Percentiles rank a stretch among this genome's conserved stretches.
phyloP scores from a whole-genome alignment of 1,284 basidiomycete genomes.

The Marasmius sp. region DNA sequence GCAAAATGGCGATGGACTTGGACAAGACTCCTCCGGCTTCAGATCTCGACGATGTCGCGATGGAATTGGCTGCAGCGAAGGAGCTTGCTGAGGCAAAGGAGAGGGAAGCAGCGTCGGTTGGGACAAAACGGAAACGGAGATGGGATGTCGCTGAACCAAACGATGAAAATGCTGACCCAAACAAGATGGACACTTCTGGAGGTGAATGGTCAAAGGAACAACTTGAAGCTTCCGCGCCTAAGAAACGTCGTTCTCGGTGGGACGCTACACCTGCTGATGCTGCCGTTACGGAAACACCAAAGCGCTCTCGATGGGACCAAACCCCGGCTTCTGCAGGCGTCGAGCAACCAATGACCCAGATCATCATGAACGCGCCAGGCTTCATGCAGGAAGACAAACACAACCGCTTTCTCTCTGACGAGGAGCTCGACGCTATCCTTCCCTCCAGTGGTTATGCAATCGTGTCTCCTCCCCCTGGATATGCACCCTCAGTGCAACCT shows the following conservation, averaged over 20 bases:
- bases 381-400: constrained; percentile 89
- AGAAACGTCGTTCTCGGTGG: constrained; percentile 93
- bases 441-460: constrained; percentile 88
- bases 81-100: constrained; percentile 41
- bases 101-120: constrained; percentile 24
- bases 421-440: constrained; percentile 91
- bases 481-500: constrained; percentile 81
- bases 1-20: constrained; percentile 79
- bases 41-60: constrained; percentile 69
- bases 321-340: constrained; percentile 50
- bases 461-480: constrained; percentile 92
- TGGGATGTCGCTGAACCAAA: constrained; percentile 80
- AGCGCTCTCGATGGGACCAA: constrained; percentile 96
- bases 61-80: constrained; percentile 62
- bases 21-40: constrained; percentile 86
- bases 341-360: constrained; percentile 67
- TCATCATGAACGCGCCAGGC: constrained; percentile 85
- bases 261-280: constrained; percentile 84
- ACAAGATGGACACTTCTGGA: constrained; percentile 42
- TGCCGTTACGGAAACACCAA: constrained; percentile 58
- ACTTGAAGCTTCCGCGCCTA: constrained; percentile 70
- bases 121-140: constrained; percentile 77
- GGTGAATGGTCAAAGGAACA: constrained; percentile 76
- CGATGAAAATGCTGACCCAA: constrained; percentile 62
- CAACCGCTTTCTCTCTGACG: constrained; percentile 92